Base-by-base conservation (phyloP, 2,329 filamentous ascomycete genomes). In the Talaromyces amestolkiae region DNA sequence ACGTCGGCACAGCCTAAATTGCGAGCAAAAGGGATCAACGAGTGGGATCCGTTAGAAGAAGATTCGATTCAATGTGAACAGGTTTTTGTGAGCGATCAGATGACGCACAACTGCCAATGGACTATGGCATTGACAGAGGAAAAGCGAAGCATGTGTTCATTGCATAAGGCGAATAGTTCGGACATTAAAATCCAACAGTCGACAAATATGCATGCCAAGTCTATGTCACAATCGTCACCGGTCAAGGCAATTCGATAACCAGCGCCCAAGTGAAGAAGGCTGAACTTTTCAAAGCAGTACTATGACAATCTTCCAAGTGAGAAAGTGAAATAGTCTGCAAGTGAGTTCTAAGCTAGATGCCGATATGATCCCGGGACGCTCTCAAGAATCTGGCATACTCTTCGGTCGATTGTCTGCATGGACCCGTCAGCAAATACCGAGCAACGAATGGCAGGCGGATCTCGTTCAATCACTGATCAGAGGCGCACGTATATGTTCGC, bases 401-500 rank as follows among this genome's bases (percentile, higher is more conserved):
- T 49, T 60, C 63, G 58, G 58, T 60, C 27, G 54, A 54, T 61
- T 45, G 61, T 54, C 64, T 65, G 64, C 64, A 61, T 47, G 49
- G 51, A 39, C 37, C 64, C 49, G 58, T 65, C 39, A 22, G 45
- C 31, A 58, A 62, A 56, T 61, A 65, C 59, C 49, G 58, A 47
- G 45, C 27, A 60, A 41, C 64, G 53, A 59, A 58, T 58, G 43
- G 53, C 11, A 62, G 22, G 51, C 43, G 33, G 24, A 33, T 58
- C 45, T 59, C 13, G n/a, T 49, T 37, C 33, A 37, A 56, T 37
- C 51, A 54, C 2, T 35, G 31, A 51, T 45, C 39, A 54, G 33
- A 53, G 39, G 41, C 39, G 39, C 47, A 45, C 24, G 58, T 45
- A 65, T 65, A 49, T 54, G 41, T 58, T 61, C 43, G 24, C 33